phyloP scores from a whole-genome alignment of 129 eudicot species.

The Scalesia atractyloides region DNA sequence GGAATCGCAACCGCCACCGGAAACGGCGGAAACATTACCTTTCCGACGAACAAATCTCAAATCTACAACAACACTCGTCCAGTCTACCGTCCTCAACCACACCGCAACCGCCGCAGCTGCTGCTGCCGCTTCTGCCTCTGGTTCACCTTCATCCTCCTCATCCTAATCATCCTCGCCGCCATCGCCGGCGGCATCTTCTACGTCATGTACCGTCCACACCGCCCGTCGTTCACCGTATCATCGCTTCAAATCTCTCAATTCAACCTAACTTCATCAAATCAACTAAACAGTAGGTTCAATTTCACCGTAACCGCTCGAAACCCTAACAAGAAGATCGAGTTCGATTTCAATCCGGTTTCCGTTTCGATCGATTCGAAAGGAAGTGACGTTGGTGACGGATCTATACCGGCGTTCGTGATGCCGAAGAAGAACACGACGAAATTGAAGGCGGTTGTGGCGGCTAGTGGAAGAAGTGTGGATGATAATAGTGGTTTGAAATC shows the following conservation, averaged over 20 bases:
- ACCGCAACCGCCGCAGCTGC: constrained; percentile 59
- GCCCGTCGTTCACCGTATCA: constrained; percentile 62
- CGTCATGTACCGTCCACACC: constrained; percentile 77
- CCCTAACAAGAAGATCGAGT: constrained; percentile 62
- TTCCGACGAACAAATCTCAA: constrained; percentile 65
- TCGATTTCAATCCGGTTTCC: constrained; percentile 47
- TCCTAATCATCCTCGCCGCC: constrained; percentile 60
- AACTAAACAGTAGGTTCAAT: constrained; percentile 51
- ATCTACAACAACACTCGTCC: constrained; percentile 68
- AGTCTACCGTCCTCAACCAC: constrained; percentile 63
- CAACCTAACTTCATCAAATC: constrained; percentile 55
- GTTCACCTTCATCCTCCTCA: constrained; percentile 45
- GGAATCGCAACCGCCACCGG: constrained; percentile 30
- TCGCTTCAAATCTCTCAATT: constrained; percentile 61
- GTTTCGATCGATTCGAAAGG: constrained; percentile 40
- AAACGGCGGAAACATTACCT: constrained; percentile 34
- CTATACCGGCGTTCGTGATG: constrained; percentile 51
- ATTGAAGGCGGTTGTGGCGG: constrained; percentile 37
- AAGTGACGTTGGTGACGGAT: constrained; percentile 50
- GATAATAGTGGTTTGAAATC: constrained; percentile 30
- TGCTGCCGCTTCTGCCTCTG: constrained; percentile 67
- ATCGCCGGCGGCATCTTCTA: constrained; percentile 59
- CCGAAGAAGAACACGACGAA: constrained; percentile 49
- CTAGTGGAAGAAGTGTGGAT: constrained; percentile 34
- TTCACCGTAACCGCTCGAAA: constrained; percentile 59